phyloP scores from a whole-genome alignment of 352 stramenopile species.

The Phytophthora melonis region DNA sequence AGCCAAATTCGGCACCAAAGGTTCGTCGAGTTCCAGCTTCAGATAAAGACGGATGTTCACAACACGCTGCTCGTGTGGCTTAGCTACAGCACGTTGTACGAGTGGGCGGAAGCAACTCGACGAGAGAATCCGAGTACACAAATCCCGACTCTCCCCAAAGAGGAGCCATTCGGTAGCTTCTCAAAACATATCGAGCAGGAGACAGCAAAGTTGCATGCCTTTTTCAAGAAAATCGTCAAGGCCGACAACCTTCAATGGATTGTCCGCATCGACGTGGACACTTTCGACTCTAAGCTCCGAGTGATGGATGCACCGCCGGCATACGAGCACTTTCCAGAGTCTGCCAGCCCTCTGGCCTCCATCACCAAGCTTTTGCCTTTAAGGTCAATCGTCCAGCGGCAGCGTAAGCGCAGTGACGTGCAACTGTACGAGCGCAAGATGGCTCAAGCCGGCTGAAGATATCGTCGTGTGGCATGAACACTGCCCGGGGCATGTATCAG shows the following conservation, averaged over 20 bases:
- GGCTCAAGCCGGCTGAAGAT: slow-evolving; percentile 14
- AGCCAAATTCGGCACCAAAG: slow-evolving; percentile 16
- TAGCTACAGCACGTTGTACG: slow-evolving; percentile 16
- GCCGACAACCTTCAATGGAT: slow-evolving; percentile 61
- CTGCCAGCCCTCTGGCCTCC: background rate
- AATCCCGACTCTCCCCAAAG: slow-evolving; percentile 63
- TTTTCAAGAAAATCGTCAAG: slow-evolving; percentile 59
- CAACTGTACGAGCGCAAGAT: slow-evolving; percentile 21
- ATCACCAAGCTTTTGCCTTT: slow-evolving; percentile 20
- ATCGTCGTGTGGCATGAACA: background rate
- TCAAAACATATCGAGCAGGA: slow-evolving; percentile 63
- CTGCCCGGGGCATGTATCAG: slow-evolving; percentile 1
- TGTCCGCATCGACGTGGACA: slow-evolving; percentile 30
- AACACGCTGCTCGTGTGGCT: slow-evolving; percentile 25
- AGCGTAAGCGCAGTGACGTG: slow-evolving; percentile 6
- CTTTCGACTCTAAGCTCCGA: slow-evolving; percentile 22
- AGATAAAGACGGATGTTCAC: slow-evolving; percentile 18
- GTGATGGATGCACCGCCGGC: background rate
- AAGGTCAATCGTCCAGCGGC: slow-evolving; percentile 13
- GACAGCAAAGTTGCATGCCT: slow-evolving; percentile 55
- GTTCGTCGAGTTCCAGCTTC: slow-evolving; percentile 26
- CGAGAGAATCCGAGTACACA: slow-evolving; percentile 18
- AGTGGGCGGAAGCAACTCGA: slow-evolving; percentile 18
- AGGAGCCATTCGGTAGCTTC: slow-evolving; percentile 68
- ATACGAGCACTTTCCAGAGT: background rate